phyloP scores from a whole-genome alignment of 2,329 filamentous ascomycete genomes.

The Rhinocladiella similis region DNA sequence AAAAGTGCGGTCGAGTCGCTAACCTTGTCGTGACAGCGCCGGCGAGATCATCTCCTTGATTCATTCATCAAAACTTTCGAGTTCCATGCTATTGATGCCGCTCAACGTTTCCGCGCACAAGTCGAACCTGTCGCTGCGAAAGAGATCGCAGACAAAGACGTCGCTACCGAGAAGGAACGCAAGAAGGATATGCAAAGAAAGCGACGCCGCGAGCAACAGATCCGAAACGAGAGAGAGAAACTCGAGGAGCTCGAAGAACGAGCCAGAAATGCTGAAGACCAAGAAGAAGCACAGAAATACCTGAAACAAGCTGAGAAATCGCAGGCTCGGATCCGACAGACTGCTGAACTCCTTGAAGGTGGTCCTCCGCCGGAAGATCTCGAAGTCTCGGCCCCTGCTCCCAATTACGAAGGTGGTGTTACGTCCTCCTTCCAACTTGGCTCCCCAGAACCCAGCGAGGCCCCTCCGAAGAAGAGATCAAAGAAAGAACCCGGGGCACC shows the following conservation, averaged over 20 bases:
- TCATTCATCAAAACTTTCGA: slow-evolving; percentile 61
- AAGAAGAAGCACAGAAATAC: slow-evolving; percentile 76
- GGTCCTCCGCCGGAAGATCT: slow-evolving; percentile 68
- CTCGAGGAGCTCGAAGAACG: slow-evolving; percentile 76
- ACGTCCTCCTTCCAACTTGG: slow-evolving; percentile 80
- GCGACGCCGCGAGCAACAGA: slow-evolving; percentile 88
- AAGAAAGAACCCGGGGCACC: slow-evolving; percentile 52
- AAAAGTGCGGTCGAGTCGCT: slow-evolving; percentile 4
- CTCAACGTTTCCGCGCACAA: slow-evolving; percentile 71
- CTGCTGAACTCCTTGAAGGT: slow-evolving; percentile 81
- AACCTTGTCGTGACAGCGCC: slow-evolving; percentile 49
- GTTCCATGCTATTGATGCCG: slow-evolving; percentile 68
- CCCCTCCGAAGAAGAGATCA: slow-evolving; percentile 51
- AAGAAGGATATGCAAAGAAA: slow-evolving; percentile 99
- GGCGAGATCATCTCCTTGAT: slow-evolving; percentile 57
- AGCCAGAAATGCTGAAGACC: slow-evolving; percentile 76
- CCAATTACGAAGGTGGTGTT: slow-evolving; percentile 79
- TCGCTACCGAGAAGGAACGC: slow-evolving; percentile 93
- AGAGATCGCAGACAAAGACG: slow-evolving; percentile 84
- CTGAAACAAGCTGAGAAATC: slow-evolving; percentile 84
- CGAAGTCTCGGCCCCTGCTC: slow-evolving; percentile 70
- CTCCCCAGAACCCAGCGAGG: slow-evolving; percentile 49
- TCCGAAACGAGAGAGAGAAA: slow-evolving; percentile 83
- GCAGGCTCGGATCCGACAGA: slow-evolving; percentile 89
- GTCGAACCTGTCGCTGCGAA: slow-evolving; percentile 80